Base-by-base conservation (phyloP, 192 early-diverging fungal genomes). In the Irineochytrium annulatum region DNA sequence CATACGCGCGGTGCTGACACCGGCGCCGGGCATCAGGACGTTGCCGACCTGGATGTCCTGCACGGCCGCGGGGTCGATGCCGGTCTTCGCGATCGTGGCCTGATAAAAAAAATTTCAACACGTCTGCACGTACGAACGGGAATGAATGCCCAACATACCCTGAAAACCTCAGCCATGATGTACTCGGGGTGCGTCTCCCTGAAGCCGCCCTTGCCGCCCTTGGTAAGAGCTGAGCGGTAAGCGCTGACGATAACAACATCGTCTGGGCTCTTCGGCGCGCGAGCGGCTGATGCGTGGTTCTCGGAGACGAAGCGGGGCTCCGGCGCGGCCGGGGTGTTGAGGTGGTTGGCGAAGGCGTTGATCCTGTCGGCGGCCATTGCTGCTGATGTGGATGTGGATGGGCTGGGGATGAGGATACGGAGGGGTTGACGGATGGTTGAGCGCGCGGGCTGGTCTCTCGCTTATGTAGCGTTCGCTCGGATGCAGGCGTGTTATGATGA, bases 31-130 rank as follows among this genome's bases (percentile, higher is more conserved):
- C 55, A 91, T 86, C 33, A 91, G 78, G 35, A 95, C 93, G 62
- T 88, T 94, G 54, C 95, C 95, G n/a, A 95, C 91, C 74, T 87
- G 86, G 62, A 97, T 92, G 60, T 97, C 95, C 62, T 97, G 81
- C 30, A 97, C 91, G 48, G 92, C 63, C 30, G 78, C 71, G 34
- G 93, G 90, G 59, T 97, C 88, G 34, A 95, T 84, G 41, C 88
- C 86, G 55, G 88, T 87, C 52, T 87, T 73, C 49, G 87, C 84
- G 14, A 89, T 69, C 3, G 87, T 69, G 29, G 83, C 89, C 66
- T 70, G 33, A 35, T 6, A 20, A 29, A n/a, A 1, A 27, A 65
- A 55, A 55, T 11, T 39, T 6, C 30, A 31, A n/a, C 34, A 24
- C 31, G 20, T 26, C 30, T n/a, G 24, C 17, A 62, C 2, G 20